Evolutionary conservation across 2,329 filamentous ascomycete species (phyloP), one percentile per base, ranked within the genome.

Genomic region (Penicillium sp.): DNA sequence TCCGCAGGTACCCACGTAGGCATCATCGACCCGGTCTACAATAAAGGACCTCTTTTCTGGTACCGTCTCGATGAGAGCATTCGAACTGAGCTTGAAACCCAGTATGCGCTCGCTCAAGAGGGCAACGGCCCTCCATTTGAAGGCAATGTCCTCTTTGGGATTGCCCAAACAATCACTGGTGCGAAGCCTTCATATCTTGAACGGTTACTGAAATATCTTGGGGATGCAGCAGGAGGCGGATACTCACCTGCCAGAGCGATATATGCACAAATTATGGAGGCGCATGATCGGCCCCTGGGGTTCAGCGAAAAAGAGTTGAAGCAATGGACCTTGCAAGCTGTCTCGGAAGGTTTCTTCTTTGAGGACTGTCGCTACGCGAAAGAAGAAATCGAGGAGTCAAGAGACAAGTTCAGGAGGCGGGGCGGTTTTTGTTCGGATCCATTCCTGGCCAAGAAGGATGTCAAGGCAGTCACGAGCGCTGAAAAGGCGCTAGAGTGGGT

Each of bases 21-120:
- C 16, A 65, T 64, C 14, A 65, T 70, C 11, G 69, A 72, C 33
- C 68, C 68, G 2, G 60, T 68, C 13, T 70, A 72, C 48, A 72
- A 72, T 46, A 70, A 71, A 63, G 71, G 71, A 0, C 65, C 71
- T 1, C 59, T 67, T 2, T 73, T 73, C 45, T 73, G 70, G 71
- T 71, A 70, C 52, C 48, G 66, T 28, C 63, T 73, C 0, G 69
- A 73, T 33, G 52, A 58, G 2, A 61, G 67, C 33, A 67, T 73
- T 14, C 60, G 65, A 11, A 40, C 54, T 13, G 70, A 72, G 51
- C 63, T 73, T 1, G 69, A 71, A 52, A 55, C 62, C 11, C 71
- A 73, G 54, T 67, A 70, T 57, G 35, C 37, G 14, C 49, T 62
- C 5, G 61, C 58, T 3, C 66, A 68, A 38, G 54, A 46, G n/a